Evolutionary conservation across 306 rosid species (phyloP), one percentile per base, ranked within the genome.

Genomic region (Geum urbanum): DNA sequence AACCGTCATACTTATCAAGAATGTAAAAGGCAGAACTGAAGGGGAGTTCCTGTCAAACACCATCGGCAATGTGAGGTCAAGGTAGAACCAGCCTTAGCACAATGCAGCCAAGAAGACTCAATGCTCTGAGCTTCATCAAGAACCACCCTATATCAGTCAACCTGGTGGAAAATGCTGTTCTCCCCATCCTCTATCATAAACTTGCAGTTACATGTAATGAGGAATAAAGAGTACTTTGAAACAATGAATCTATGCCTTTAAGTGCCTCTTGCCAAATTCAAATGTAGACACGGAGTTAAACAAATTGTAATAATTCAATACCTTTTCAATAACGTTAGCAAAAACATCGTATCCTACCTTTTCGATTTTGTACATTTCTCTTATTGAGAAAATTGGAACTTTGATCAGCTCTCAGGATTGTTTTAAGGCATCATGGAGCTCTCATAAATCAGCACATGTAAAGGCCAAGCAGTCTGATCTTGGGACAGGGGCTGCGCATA

Each of bases 11-110:
- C 37, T 12, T 43, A 50, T 19, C 46, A 27, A 40, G 45, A 22
- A 2, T 20, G 3, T 18, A 65, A 66, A 67, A 74, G 50, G 66
- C 64, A 68, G 54, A 89, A 94, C 97, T 91, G 94, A 79, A 91
- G 79, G 3, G 97, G 95, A 3, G 96, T 91, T 84, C 97, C 97
- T 57, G 97, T 89, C 27, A 91, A 76, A 81, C 97, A 91, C 97
- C 97, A 91, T 49, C 97, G 86, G 80, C 95, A 87, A 77, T 78
- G 81, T 2, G 95, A 87, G 54, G 96, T 79, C 80, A 91, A 65
- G 35, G 86, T 16, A 73, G 79, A 84, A 73, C 86, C 76, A 79
- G 97, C 85, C 72, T 69, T 79, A 15, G 95, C 91, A 71, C 56
- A 76, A 76, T 82, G 90, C 66, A n/a, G n/a, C 80, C 47, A 84